phyloP scores from a whole-genome alignment of 73 alveolate genomes.

The Stentor roeselii region DNA sequence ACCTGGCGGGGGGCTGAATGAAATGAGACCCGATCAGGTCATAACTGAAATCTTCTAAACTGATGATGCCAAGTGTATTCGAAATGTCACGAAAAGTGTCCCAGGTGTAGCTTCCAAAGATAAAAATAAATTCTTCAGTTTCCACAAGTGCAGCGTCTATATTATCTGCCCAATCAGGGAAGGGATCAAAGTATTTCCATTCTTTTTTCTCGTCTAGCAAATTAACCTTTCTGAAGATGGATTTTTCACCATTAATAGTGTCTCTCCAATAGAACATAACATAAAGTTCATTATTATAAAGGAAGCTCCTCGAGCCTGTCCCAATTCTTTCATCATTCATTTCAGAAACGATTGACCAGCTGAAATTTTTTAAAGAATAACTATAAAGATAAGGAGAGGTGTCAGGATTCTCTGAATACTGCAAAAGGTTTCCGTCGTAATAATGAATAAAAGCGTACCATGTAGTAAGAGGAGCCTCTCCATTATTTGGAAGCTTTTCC shows the following conservation, averaged over 20 bases:
- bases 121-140: background rate
- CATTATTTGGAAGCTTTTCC: too few relatives aligned
- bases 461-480: too few relatives aligned
- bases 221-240: background rate
- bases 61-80: background rate
- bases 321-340: too few relatives aligned
- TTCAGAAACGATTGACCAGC: too few relatives aligned
- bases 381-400: too few relatives aligned
- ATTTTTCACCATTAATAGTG: background rate
- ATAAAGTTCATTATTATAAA: background rate
- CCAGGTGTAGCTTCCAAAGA: background rate
- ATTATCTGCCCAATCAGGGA: background rate
- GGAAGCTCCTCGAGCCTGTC: background rate
- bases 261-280: background rate
- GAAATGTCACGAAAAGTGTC: constrained; percentile 2
- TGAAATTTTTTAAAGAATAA: too few relatives aligned
- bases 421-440: too few relatives aligned
- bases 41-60: background rate
- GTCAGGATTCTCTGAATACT: too few relatives aligned
- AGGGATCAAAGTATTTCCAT: background rate
- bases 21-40: background rate
- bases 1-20: constrained; percentile 12
- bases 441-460: too few relatives aligned
- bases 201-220: background rate
- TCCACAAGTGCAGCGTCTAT: background rate